Evolutionary conservation across 306 rosid genomes (phyloP).

Genomic region (Trifolium pratense): DNA sequence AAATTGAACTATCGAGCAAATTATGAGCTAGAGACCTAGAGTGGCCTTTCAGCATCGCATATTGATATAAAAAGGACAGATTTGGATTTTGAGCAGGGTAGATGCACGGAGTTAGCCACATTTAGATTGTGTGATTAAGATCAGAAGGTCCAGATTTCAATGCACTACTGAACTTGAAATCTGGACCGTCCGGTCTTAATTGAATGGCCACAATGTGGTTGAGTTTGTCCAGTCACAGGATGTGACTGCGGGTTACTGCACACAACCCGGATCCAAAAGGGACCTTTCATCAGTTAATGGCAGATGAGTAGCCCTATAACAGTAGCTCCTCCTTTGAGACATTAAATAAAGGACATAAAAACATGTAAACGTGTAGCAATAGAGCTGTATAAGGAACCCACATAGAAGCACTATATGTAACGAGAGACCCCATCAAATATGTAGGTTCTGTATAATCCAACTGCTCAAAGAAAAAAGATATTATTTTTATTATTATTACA

Average conservation of each 20-base stretch:
- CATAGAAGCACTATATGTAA: conserved; percentile 27
- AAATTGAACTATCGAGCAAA: conserved; percentile 32
- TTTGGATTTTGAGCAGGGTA: background rate
- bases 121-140: background rate
- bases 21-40: conserved; percentile 31
- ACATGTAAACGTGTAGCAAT: conserved; percentile 38
- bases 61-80: conserved; percentile 7
- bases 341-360: conserved; percentile 37
- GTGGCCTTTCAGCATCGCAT: conserved; percentile 39
- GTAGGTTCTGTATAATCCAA: conserved; percentile 41
- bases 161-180: background rate
- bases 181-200: background rate
- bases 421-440: conserved; percentile 26
- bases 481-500: conserved; percentile 59
- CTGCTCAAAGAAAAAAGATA: background rate
- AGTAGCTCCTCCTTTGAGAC: conserved; percentile 29
- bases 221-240: background rate
- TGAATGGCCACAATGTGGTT: background rate
- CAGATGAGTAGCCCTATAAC: conserved; percentile 41
- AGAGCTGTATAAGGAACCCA: conserved; percentile 41
- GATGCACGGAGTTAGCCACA: too few relatives aligned
- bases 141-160: background rate
- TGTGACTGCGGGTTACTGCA: background rate
- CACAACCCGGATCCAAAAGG: background rate
- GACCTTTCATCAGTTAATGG: conserved; percentile 43